These are phyloP conservation scores for Adansonia rubrostipa DNA, from an alignment of 441 rosid species.

Conservation along the genomic window DNA sequence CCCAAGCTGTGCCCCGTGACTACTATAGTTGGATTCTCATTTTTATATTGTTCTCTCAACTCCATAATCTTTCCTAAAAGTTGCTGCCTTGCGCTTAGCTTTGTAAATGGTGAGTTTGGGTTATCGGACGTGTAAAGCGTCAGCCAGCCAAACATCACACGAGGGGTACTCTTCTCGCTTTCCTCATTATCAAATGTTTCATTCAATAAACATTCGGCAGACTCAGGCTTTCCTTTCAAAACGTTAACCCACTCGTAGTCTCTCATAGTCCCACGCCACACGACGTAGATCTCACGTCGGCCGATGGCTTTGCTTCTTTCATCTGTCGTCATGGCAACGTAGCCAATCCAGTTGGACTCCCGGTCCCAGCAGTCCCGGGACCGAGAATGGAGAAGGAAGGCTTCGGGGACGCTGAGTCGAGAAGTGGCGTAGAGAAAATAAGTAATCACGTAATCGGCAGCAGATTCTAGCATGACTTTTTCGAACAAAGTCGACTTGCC, in stretches of 20 bases:
- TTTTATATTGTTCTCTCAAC: slow-evolving; percentile 48
- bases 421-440: slow-evolving; percentile 81
- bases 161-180: slow-evolving; percentile 37
- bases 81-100: slow-evolving; percentile 57
- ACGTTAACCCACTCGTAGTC: slow-evolving; percentile 77
- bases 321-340: slow-evolving; percentile 72
- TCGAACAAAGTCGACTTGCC: slow-evolving; percentile 61
- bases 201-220: slow-evolving; percentile 52
- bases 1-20: slow-evolving; percentile 87
- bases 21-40: slow-evolving; percentile 58
- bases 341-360: slow-evolving; percentile 94
- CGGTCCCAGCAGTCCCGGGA: slow-evolving; percentile 88
- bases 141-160: slow-evolving; percentile 83
- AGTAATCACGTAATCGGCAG: slow-evolving; percentile 48
- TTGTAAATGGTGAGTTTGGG: slow-evolving; percentile 62
- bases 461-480: slow-evolving; percentile 67
- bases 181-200: slow-evolving; percentile 34
- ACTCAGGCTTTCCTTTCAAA: slow-evolving; percentile 55
- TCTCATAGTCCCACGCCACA: slow-evolving; percentile 76
- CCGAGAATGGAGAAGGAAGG: slow-evolving; percentile 63
- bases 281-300: slow-evolving; percentile 74
- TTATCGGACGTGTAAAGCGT: slow-evolving; percentile 64
- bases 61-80: slow-evolving; percentile 54
- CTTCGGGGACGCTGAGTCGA: slow-evolving; percentile 55
- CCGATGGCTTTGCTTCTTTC: slow-evolving; percentile 49